phyloP scores from a whole-genome alignment of 805 yeast species.

The Candida ascalaphidarum region DNA sequence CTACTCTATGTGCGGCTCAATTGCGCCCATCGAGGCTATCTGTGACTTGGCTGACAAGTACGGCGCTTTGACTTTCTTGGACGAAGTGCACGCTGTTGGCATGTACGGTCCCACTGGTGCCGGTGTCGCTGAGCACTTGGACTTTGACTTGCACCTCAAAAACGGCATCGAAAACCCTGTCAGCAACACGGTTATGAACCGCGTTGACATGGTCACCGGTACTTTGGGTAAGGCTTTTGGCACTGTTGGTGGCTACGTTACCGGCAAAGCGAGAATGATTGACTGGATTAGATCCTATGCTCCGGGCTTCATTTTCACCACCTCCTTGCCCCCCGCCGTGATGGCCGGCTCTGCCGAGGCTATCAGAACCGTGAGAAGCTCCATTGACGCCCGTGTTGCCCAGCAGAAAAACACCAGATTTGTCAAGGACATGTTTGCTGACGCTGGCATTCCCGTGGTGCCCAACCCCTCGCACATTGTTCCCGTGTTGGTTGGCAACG shows the following conservation, averaged over 20 bases:
- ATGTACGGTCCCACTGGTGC: slow-evolving; percentile 99
- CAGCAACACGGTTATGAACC: slow-evolving; percentile 62
- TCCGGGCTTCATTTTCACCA: slow-evolving; percentile 96
- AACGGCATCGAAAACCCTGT: slow-evolving; percentile 48
- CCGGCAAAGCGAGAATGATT: slow-evolving; percentile 72
- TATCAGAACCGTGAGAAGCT: slow-evolving; percentile 72
- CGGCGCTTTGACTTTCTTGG: slow-evolving; percentile 94
- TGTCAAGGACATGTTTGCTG: slow-evolving; percentile 63
- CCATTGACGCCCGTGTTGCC: slow-evolving; percentile 66
- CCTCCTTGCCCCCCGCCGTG: slow-evolving; percentile 93
- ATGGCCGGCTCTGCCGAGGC: slow-evolving; percentile 95
- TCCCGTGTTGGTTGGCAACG: slow-evolving; percentile 91
- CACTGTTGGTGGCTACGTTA: slow-evolving; percentile 95
- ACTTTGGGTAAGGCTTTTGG: slow-evolving; percentile 97
- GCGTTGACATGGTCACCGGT: slow-evolving; percentile 95
- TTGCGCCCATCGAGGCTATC: slow-evolving; percentile 85
- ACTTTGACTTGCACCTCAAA: slow-evolving; percentile 73
- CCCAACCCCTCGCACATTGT: slow-evolving; percentile 98
- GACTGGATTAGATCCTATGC: slow-evolving; percentile 97
- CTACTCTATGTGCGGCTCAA: slow-evolving; percentile 97
- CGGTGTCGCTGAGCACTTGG: slow-evolving; percentile 96
- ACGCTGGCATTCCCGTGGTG: slow-evolving; percentile 84
- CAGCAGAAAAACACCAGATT: slow-evolving; percentile 85
- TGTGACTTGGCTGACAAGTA: slow-evolving; percentile 96
- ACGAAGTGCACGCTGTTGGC: slow-evolving; percentile 98